Evolutionary conservation across 768 basidiomycete genomes (phyloP), one percentile per base, ranked within the genome.

Genomic region (Pholiota microspora): DNA sequence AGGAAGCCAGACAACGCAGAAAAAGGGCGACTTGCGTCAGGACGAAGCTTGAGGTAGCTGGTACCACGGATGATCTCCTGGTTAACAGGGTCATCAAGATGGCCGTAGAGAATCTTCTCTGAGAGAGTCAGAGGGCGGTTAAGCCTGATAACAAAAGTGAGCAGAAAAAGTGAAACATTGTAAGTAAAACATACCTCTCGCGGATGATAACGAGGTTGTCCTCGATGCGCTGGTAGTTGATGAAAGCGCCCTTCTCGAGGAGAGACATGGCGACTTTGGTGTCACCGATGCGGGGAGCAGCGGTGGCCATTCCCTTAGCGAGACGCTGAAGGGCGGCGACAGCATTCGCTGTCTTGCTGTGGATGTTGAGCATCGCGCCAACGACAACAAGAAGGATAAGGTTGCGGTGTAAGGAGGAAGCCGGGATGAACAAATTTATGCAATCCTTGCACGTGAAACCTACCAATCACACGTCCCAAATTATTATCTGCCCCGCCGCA

Each of bases 141-240:
- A 63, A 97, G 77, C 69, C 94, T 96, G 55, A 9, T 35, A 12
- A 8, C 36, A 27, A 55, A 3, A 38, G 34, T 51, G 48, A 65
- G 57, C 31, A 49, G 50, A 34, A 13, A 42, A 35, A n/a, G 23
- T 10, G 8, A 12, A 28, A 25, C n/a, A n/a, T n/a, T n/a, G n/a
- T 18, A 16, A 15, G 48, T 42, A 45, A 12, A 31, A 51, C 21
- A n/a, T 31, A 94, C 94, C 94, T 84, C 50, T 85, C 77, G 62
- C 94, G 88, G 54, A 98, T 84, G 67, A 96, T 71, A 61, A 81
- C 85, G 58, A 98, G 88, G 79, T 95, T 98, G 72, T 98, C 94
- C 77, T 98, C 95, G 69, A 98, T 98, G 55, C 95, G 88, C 74
- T 94, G 92, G 72, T 94, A 94, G 83, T 94, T 94, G 73, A 94